A percentile compares a stretch with the other conserved stretches of the same genome.
These are phyloP conservation scores for Globisporangium mamillatum DNA, from an alignment of 352 stramenopile species.

Conservation along the genomic window DNA sequence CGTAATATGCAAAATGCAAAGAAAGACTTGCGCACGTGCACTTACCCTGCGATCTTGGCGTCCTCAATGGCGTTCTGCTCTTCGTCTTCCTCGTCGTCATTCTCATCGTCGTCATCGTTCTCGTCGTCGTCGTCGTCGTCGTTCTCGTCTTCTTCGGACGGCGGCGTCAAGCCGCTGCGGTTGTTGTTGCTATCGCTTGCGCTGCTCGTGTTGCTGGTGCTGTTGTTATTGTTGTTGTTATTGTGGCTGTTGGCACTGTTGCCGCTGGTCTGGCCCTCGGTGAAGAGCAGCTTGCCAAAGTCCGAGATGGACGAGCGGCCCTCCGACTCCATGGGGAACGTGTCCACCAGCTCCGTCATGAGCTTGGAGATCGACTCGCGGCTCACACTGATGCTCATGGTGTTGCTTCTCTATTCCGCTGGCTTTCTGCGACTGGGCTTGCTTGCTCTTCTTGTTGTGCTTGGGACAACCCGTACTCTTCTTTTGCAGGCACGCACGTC, in stretches of 20 bases:
- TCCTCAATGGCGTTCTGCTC: constrained; percentile 18
- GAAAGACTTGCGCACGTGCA: background rate
- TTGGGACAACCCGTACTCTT: background rate
- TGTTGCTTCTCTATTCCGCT: constrained; percentile 6
- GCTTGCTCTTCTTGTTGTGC: constrained; percentile 5
- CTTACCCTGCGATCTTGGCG: constrained; percentile 20
- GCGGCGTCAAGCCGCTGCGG: constrained; percentile 2
- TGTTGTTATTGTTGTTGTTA: background rate
- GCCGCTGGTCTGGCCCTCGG: constrained; percentile 46
- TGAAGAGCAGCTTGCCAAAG: constrained; percentile 85
- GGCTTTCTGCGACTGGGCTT: constrained; percentile 2
- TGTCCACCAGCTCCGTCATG: constrained; percentile 82
- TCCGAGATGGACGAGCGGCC: constrained; percentile 80
- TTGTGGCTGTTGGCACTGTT: constrained; percentile 11
- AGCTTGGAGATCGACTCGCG: constrained; percentile 84
- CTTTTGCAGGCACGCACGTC: constrained; percentile 5
- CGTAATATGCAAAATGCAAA: background rate
- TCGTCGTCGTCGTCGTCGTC: constrained; percentile 20
- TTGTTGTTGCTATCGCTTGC: constrained; percentile 6
- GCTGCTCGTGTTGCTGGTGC: constrained; percentile 2
- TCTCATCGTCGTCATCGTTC: constrained; percentile 9
- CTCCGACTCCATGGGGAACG: constrained; percentile 75
- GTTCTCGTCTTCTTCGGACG: constrained; percentile 19
- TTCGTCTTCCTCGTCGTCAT: constrained; percentile 17
- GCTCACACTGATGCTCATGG: constrained; percentile 76